phyloP scores from a whole-genome alignment of 352 stramenopile species.

The Phytopythium vexans region DNA sequence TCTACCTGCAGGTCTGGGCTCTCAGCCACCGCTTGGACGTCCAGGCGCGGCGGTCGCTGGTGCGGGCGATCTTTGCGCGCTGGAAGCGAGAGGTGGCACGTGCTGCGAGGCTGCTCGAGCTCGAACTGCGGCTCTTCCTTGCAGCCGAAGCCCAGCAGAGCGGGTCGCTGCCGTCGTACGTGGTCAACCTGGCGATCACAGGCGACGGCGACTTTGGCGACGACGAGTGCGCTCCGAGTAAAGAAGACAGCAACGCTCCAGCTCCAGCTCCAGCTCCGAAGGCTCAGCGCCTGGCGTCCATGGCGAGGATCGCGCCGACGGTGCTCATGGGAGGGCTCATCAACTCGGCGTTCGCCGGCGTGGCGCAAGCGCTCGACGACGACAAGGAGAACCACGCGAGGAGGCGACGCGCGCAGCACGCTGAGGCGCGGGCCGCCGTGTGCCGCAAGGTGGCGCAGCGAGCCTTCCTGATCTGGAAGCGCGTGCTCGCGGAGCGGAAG shows the following conservation, averaged over 20 bases:
- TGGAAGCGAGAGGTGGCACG: slow-evolving; percentile 49
- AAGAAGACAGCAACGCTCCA: slow-evolving; percentile 10
- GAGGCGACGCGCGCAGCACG: slow-evolving; percentile 35
- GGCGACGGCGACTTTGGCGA: slow-evolving; percentile 27
- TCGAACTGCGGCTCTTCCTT: slow-evolving; percentile 64
- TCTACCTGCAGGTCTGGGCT: slow-evolving; percentile 48
- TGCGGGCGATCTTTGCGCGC: slow-evolving; percentile 36
- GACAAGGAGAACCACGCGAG: slow-evolving; percentile 18
- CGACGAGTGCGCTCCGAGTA: slow-evolving; percentile 17
- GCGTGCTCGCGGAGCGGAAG: slow-evolving; percentile 35
- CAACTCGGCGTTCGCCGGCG: slow-evolving; percentile 45
- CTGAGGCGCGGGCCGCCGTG: slow-evolving; percentile 40
- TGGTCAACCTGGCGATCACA: slow-evolving; percentile 77
- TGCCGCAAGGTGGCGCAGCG: slow-evolving; percentile 69
- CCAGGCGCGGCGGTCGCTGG: slow-evolving; percentile 22
- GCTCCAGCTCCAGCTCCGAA: too few species aligned
- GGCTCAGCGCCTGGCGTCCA: too few species aligned
- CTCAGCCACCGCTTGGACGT: slow-evolving; percentile 36
- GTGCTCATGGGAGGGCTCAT: slow-evolving; percentile 40
- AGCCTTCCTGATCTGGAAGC: slow-evolving; percentile 63
- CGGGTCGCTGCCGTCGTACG: slow-evolving; percentile 39
- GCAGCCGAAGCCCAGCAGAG: slow-evolving; percentile 40
- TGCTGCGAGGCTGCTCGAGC: slow-evolving; percentile 39
- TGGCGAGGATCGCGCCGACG: slow-evolving; percentile 1
- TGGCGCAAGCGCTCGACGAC: slow-evolving; percentile 26